Evolutionary conservation across 495 filamentous ascomycete species (phyloP).

Genomic region (Lophiostoma macrostomum): DNA sequence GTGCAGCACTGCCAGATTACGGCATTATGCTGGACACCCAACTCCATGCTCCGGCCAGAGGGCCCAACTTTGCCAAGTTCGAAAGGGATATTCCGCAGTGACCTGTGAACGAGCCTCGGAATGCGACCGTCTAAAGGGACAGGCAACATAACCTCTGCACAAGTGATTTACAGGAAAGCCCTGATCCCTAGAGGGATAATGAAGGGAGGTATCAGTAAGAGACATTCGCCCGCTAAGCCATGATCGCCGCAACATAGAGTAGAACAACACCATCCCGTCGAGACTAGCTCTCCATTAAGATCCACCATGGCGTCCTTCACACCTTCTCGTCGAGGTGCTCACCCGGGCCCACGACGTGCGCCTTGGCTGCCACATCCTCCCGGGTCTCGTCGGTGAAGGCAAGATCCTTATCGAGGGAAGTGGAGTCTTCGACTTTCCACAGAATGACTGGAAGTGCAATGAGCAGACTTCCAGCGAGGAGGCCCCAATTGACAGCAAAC

Average conservation of each 20-base stretch:
- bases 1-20: background rate
- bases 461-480: constrained; percentile 68
- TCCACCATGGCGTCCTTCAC: background rate
- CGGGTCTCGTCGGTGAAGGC: constrained; percentile 78
- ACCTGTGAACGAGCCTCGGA: background rate
- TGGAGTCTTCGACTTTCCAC: constrained; percentile 71
- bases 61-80: background rate
- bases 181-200: background rate
- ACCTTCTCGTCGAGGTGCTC: constrained; percentile 20
- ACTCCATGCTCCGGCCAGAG: constrained; percentile 3
- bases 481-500: constrained; percentile 61
- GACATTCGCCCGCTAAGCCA: background rate
- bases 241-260: background rate
- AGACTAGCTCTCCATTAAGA: background rate
- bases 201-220: constrained; percentile 8
- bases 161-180: constrained; percentile 11
- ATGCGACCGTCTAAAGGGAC: background rate
- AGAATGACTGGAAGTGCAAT: constrained; percentile 78
- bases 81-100: constrained; percentile 10
- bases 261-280: background rate
- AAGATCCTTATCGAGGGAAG: constrained; percentile 71
- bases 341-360: background rate
- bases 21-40: background rate
- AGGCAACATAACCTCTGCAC: constrained; percentile 1
- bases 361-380: constrained; percentile 54